Evolutionary conservation across 805 yeast species (phyloP), one percentile per base, ranked within the genome.

Genomic region (Metschnikowia lochheadii): DNA sequence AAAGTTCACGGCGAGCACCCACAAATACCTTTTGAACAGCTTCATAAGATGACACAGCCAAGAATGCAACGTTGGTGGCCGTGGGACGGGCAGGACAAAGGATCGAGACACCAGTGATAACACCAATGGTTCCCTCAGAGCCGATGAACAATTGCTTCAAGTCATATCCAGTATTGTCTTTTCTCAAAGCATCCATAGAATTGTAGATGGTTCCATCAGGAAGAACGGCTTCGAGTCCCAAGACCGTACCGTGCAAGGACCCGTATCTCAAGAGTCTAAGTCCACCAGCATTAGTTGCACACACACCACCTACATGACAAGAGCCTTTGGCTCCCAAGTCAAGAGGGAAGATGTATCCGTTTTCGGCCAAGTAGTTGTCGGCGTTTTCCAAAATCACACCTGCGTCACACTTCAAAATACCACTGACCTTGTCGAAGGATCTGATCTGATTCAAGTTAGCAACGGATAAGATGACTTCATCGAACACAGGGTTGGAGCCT

Each of bases 321-420:
- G 97, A 89, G 13, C 98, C 98, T 71, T 91, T 91, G 36, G 98
- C 97, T 51, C 98, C 98, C 54, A 91, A 73, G 65, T 91, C 98
- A 46, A 91, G 75, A 26, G 98, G 98, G 77, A 90, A 91, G 49
- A 91, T 87, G 69, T 86, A 86, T 3, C 94, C 96, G n/a, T 81
- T 72, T 50, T 89, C 94, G 15, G 85, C 83, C 49, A 91, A 70
- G 61, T 64, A 89, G 49, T 77, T 76, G 69, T 91, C 97, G 11
- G 96, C 96, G 57, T 73, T 79, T 65, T 92, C 97, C 61, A 91
- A 76, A 50, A 91, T 85, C 37, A 90, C 82, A 59, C 98, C 98
- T 23, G 97, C 89, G 65, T 92, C 97, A 52, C 85, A 83, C 63
- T 89, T 89, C 50, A 91, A 72, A 47, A 90, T 88, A 44, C 98